phyloP scores from a whole-genome alignment of 2,329 filamentous ascomycete species.

The Diplodia seriata region DNA sequence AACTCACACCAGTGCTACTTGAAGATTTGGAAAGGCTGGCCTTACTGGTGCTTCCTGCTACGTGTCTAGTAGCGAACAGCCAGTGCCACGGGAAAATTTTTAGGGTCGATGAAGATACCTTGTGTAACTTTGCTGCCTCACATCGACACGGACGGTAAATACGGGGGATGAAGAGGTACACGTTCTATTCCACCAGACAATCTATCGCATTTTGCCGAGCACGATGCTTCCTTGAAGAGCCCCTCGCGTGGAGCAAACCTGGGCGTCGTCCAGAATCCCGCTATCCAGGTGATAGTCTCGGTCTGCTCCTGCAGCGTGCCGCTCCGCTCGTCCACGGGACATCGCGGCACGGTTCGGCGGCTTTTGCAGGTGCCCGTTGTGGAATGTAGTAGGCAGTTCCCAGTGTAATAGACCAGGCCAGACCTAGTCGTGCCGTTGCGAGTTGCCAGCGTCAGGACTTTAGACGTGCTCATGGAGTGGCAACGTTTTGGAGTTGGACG shows the following conservation, averaged over 20 bases:
- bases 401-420: slow-evolving; percentile 4
- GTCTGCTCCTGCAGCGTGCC: background rate
- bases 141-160: slow-evolving; percentile 13
- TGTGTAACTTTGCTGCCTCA: slow-evolving; percentile 29
- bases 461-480: background rate
- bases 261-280: background rate
- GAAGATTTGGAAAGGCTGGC: slow-evolving; percentile 5
- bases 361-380: slow-evolving; percentile 11
- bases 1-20: slow-evolving; percentile 5
- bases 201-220: slow-evolving; percentile 20
- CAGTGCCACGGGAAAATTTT: slow-evolving; percentile 22
- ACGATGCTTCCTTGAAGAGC: background rate
- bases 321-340: background rate
- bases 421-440: background rate
- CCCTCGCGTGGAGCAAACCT: background rate
- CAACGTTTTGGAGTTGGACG: background rate
- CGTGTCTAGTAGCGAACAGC: slow-evolving; percentile 19
- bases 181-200: background rate
- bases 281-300: background rate
- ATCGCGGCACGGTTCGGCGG: background rate
- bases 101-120: slow-evolving; percentile 12
- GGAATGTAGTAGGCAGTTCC: background rate
- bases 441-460: background rate
- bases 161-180: slow-evolving; percentile 17
- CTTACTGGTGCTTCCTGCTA: background rate